These are phyloP conservation scores for Puccinia coronata DNA, from an alignment of 1,284 basidiomycete genomes.

Conservation along the genomic window DNA sequence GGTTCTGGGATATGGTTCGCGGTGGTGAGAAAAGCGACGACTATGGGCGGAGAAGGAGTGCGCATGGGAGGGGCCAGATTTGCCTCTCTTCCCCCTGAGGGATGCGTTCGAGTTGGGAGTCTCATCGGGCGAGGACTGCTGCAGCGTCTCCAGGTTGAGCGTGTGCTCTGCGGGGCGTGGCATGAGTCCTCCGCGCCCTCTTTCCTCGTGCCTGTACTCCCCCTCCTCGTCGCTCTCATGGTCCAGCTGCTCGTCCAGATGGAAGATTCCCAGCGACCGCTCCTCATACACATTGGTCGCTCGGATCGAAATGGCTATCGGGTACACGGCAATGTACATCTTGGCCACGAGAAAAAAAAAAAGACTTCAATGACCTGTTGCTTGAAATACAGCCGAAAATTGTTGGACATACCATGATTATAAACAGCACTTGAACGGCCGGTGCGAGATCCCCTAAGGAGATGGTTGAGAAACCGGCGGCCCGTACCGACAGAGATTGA, in stretches of 20 bases:
- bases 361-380: not conserved
- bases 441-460: slow-evolving; percentile 53
- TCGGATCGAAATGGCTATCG: slow-evolving; percentile 73
- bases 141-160: not conserved
- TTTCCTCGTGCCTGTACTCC: slow-evolving; percentile 50
- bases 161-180: not conserved
- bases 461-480: slow-evolving; percentile 65
- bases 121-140: not conserved
- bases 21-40: not conserved
- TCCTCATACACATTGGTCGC: slow-evolving; percentile 99
- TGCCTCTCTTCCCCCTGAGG: not conserved
- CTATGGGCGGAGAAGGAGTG: not conserved
- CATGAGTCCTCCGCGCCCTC: slow-evolving; percentile 18
- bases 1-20: not conserved
- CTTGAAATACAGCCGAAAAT: slow-evolving; percentile 58
- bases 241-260: slow-evolving; percentile 5
- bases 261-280: slow-evolving; percentile 58
- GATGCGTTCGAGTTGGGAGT: not conserved
- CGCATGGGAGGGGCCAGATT: not conserved
- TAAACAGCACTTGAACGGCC: slow-evolving; percentile 71
- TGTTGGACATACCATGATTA: slow-evolving; percentile 75
- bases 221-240: slow-evolving; percentile 45
- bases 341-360: not conserved
- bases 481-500: slow-evolving; percentile 70
- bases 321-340: slow-evolving; percentile 61